phyloP scores from a whole-genome alignment of 305 asterid genomes.

The Vinca major region DNA sequence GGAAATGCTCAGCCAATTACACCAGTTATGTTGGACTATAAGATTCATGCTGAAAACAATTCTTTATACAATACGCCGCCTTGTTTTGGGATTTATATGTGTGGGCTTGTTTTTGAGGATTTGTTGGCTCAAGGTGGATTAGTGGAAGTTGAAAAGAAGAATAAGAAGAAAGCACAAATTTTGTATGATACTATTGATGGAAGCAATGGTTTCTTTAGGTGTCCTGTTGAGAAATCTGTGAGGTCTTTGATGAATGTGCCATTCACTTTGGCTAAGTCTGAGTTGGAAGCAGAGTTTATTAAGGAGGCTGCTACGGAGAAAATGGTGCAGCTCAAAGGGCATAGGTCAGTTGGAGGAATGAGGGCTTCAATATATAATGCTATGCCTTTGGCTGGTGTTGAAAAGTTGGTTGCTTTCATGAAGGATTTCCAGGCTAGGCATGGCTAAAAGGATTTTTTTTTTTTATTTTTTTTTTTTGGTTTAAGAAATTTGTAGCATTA shows the following conservation, averaged over 20 bases:
- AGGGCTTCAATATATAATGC: slow-evolving; percentile 96
- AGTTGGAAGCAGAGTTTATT: slow-evolving; percentile 71
- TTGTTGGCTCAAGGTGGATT: slow-evolving; percentile 78
- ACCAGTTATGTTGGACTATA: slow-evolving; percentile 84
- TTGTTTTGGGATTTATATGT: slow-evolving; percentile 81
- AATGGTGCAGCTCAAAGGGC: slow-evolving; percentile 94
- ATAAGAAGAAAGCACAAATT: slow-evolving; percentile 47
- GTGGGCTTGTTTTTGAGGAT: slow-evolving; percentile 81
- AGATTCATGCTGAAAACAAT: slow-evolving; percentile 79
- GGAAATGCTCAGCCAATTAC: slow-evolving; percentile 64
- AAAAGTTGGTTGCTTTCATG: slow-evolving; percentile 84
- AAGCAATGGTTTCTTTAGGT: slow-evolving; percentile 65
- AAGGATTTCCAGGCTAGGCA: slow-evolving; percentile 85
- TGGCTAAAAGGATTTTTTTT: slow-evolving; percentile 18
- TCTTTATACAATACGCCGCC: slow-evolving; percentile 88
- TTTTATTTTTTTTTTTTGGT: neutral
- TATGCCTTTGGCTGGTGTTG: slow-evolving; percentile 88
- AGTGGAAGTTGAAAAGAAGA: slow-evolving; percentile 72
- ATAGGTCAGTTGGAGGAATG: slow-evolving; percentile 90
- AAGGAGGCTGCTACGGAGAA: slow-evolving; percentile 84
- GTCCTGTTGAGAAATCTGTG: slow-evolving; percentile 75
- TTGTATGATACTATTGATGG: slow-evolving; percentile 67
- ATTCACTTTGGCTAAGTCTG: slow-evolving; percentile 40
- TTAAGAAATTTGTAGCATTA: slow-evolving; percentile 8
- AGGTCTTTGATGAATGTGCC: slow-evolving; percentile 92